These are phyloP conservation scores for Miscanthus lutarioriparius DNA, from an alignment of 176 grass and related monocot species.

Conservation along the genomic window DNA sequence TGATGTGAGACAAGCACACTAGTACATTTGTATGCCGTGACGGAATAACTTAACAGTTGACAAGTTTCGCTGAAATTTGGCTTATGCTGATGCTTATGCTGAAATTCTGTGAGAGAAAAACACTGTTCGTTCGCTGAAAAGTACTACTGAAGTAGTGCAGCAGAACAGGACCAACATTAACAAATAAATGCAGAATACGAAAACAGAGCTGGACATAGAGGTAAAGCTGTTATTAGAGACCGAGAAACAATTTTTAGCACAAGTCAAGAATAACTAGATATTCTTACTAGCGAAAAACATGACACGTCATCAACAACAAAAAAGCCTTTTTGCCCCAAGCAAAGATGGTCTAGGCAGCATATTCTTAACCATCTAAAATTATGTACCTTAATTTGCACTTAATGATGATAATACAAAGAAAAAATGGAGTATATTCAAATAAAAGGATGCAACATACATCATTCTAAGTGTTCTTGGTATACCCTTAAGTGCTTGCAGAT, in stretches of 20 bases:
- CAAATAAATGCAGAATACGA: not conserved
- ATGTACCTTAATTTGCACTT: constrained; percentile 26
- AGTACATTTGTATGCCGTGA: not conserved
- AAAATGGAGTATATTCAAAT: constrained; percentile 10
- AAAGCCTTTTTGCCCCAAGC: not conserved
- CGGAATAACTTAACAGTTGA: not conserved
- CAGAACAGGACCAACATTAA: not conserved
- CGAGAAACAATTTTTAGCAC: not conserved
- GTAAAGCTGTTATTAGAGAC: not conserved
- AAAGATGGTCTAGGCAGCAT: not conserved
- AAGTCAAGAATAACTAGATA: not conserved
- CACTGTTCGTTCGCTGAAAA: too few relatives aligned
- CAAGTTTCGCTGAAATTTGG: not conserved
- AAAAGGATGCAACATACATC: constrained; percentile 68
- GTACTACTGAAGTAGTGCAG: too few relatives aligned
- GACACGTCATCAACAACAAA: not conserved
- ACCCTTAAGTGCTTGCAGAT: constrained; percentile 93
- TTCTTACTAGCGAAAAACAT: not conserved
- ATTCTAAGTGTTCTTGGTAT: constrained; percentile 98
- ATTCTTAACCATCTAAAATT: constrained; percentile 1
- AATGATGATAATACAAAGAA: not conserved
- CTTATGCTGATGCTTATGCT: too few relatives aligned
- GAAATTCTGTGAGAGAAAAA: too few relatives aligned
- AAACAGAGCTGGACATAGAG: not conserved
- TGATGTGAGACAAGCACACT: not conserved